phyloP scores from a whole-genome alignment of 306 rosid species.

The Parietaria judaica region DNA sequence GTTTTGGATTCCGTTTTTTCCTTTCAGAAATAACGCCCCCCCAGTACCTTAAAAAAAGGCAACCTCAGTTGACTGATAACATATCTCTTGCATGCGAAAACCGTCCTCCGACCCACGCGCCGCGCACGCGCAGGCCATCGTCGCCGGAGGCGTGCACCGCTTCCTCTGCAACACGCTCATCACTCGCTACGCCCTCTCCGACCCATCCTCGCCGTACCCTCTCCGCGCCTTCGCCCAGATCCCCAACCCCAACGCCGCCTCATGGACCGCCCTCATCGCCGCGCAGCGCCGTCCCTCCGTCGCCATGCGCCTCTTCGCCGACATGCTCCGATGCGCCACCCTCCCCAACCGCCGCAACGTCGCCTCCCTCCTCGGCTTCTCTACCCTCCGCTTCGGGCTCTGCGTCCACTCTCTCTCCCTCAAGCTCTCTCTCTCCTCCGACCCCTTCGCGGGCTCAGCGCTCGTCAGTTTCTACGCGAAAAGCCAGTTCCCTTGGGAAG shows the following conservation, averaged over 20 bases:
- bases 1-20: no score
- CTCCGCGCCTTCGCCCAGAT: conserved; percentile 46
- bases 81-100: not conserved
- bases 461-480: conserved; percentile 56
- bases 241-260: conserved; percentile 55
- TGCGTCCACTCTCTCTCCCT: conserved; percentile 57
- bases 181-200: conserved; percentile 46
- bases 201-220: conserved; percentile 33
- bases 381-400: conserved; percentile 43
- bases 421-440: conserved; percentile 39
- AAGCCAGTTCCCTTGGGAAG: conserved; percentile 32
- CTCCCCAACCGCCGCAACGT: conserved; percentile 77
- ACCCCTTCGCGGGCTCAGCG: conserved; percentile 59
- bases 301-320: conserved; percentile 40
- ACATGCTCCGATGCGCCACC: conserved; percentile 69
- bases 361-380: conserved; percentile 58
- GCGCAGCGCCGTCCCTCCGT: conserved; percentile 9
- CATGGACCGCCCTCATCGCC: conserved; percentile 72
- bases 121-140: conserved; percentile 48
- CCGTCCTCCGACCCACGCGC: conserved; percentile 48
- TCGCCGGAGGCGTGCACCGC: conserved; percentile 16
- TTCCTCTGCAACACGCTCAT: conserved; percentile 48
- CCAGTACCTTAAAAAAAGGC: no score
- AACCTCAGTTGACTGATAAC: no score
- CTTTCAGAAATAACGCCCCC: no score